Conservation (phyloP, 352 stramenopile genomes). For the Sclerospora graminicola region DNA sequence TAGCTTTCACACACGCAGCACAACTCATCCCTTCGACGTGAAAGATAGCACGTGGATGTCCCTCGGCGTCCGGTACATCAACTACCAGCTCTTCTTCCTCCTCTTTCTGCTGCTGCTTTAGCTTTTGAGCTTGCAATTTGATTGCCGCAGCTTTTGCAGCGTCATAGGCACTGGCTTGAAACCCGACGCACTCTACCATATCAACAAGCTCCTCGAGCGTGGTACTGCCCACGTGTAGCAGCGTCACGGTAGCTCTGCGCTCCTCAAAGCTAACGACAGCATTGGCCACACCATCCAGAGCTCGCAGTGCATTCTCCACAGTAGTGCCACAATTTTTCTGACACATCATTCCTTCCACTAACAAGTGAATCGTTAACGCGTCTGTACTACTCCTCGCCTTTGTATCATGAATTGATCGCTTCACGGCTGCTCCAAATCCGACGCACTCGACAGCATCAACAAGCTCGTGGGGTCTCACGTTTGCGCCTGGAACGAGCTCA, state of each 20-base stretch:
- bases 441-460: constrained; percentile 68
- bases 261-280: constrained; percentile 71
- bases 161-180: constrained; percentile 48
- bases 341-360: constrained; percentile 91
- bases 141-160: constrained; percentile 39
- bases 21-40: constrained; percentile 82
- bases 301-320: constrained; percentile 43
- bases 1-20: constrained; percentile 79
- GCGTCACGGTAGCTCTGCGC: constrained; percentile 46
- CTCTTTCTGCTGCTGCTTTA: constrained; percentile 13
- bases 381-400: not conserved
- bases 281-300: constrained; percentile 55
- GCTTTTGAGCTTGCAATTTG: constrained; percentile 33
- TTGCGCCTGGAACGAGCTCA: constrained; percentile 30
- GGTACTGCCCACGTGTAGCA: constrained; percentile 31
- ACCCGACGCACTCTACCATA: constrained; percentile 71
- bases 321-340: constrained; percentile 93
- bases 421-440: constrained; percentile 57
- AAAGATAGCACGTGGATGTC: constrained; percentile 68
- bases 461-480: constrained; percentile 33
- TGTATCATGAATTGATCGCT: constrained; percentile 7
- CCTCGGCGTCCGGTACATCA: constrained; percentile 11
- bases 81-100: constrained; percentile 9
- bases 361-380: constrained; percentile 31
- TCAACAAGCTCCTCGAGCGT: constrained; percentile 59